phyloP scores from a whole-genome alignment of 2,329 filamentous ascomycete species.

The Cytospora piceae region DNA sequence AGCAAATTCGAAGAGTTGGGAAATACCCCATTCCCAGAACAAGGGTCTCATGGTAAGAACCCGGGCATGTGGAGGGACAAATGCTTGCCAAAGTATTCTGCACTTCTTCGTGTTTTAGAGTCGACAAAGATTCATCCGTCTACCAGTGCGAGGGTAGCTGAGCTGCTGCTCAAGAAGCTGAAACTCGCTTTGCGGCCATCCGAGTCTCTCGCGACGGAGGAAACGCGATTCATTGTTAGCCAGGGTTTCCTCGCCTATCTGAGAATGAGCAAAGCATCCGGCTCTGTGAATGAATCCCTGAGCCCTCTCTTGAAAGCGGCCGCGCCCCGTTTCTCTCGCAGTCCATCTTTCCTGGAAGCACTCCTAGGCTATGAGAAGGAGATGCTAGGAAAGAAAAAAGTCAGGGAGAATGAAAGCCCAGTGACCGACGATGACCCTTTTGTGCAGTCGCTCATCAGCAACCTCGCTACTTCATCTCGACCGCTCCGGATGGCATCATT shows the following conservation, averaged over 20 bases:
- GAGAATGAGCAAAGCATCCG: slow-evolving; percentile 63
- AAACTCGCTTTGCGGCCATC: slow-evolving; percentile 67
- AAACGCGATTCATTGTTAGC: slow-evolving; percentile 74
- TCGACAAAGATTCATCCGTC: slow-evolving; percentile 67
- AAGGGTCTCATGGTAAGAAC: slow-evolving; percentile 64
- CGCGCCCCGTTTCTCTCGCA: slow-evolving; percentile 67
- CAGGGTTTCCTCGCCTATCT: slow-evolving; percentile 76
- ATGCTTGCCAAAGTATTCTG: slow-evolving; percentile 70
- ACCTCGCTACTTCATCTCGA: slow-evolving; percentile 76
- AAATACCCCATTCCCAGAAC: slow-evolving; percentile 66
- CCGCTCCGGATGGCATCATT: slow-evolving; percentile 74
- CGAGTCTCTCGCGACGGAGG: slow-evolving; percentile 60
- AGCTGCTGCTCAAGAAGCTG: slow-evolving; percentile 67
- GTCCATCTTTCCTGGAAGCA: slow-evolving; percentile 68
- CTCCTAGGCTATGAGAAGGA: slow-evolving; percentile 59
- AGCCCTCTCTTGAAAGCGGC: slow-evolving; percentile 68
- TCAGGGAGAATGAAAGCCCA: slow-evolving; percentile 44
- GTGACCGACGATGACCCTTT: slow-evolving; percentile 64
- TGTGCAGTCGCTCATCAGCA: slow-evolving; percentile 67
- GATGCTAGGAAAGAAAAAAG: slow-evolving; percentile 34
- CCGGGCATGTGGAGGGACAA: slow-evolving; percentile 64
- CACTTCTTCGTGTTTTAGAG: slow-evolving; percentile 66
- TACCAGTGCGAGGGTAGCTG: slow-evolving; percentile 67
- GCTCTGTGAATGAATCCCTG: slow-evolving; percentile 61
- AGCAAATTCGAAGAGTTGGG: slow-evolving; percentile 69